A percentile compares a stretch with the other conserved stretches of the same genome.
These are phyloP conservation scores for Suhomyces atakaporum DNA, from an alignment of 1,139 yeast genomes.

Conservation along the genomic window DNA sequence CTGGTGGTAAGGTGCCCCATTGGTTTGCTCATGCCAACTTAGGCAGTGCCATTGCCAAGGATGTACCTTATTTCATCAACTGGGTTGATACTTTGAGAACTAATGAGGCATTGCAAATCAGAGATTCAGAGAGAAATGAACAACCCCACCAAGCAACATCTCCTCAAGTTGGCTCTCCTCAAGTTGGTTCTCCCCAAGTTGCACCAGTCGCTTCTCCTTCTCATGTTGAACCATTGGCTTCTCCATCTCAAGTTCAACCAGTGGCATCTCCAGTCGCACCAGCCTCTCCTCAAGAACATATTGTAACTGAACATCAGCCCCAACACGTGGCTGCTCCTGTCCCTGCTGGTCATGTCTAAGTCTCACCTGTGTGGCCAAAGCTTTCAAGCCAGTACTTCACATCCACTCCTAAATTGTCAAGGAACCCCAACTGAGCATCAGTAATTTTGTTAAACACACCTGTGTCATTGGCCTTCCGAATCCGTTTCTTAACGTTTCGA, in stretches of 20 bases:
- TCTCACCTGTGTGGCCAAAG: constrained; percentile 24
- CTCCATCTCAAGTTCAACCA: too few relatives aligned
- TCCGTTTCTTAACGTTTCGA: constrained; percentile 21
- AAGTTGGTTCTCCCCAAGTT: too few relatives aligned
- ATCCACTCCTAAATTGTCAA: constrained; percentile 49
- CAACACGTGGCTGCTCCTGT: constrained; percentile 1
- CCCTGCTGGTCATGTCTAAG: constrained; percentile 11
- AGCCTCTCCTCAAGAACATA: too few relatives aligned
- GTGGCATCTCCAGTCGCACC: too few relatives aligned
- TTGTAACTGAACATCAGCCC: too few relatives aligned
- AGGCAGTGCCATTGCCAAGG: constrained; percentile 61
- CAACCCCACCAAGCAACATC: too few relatives aligned
- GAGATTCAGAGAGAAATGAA: neutral
- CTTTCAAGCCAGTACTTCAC: constrained; percentile 45
- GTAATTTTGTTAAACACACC: constrained; percentile 21
- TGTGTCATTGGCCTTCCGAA: too few relatives aligned
- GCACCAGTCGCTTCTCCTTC: constrained; percentile 3
- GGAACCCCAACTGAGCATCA: constrained; percentile 36
- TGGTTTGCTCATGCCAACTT: constrained; percentile 61
- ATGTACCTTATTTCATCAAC: constrained; percentile 62
- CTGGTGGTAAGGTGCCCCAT: constrained; percentile 66
- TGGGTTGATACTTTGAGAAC: constrained; percentile 36
- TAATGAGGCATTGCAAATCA: constrained; percentile 11
- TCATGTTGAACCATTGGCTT: too few relatives aligned
- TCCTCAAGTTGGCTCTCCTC: too few relatives aligned